Evolutionary conservation across 1,139 yeast species (phyloP).

Genomic region (Nematodospora anomalae): DNA sequence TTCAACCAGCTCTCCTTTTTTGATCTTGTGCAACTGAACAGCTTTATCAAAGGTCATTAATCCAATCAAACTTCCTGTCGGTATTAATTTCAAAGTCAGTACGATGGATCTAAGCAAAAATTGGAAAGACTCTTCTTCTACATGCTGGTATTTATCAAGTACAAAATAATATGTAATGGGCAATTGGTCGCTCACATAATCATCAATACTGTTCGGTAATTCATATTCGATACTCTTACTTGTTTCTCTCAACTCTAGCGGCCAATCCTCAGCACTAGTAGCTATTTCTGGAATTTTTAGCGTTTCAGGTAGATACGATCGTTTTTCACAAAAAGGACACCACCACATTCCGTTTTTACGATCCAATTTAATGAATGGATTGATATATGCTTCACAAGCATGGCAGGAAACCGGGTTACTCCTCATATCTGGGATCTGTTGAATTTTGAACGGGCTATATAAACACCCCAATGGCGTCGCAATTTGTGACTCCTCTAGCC

Average conservation of each 20-base stretch:
- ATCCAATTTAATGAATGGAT: conserved; percentile 33
- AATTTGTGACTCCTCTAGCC: conserved; percentile 34
- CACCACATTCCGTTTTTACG: conserved; percentile 37
- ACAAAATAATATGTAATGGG: conserved; percentile 24
- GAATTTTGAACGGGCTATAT: conserved; percentile 27
- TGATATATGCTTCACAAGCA: conserved; percentile 30
- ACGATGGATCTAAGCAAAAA: conserved; percentile 18
- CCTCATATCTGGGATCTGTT: conserved; percentile 4
- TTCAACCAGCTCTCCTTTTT: background rate
- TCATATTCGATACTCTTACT: conserved; percentile 29
- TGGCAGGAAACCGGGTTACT: conserved; percentile 24
- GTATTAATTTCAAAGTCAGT: conserved; percentile 21
- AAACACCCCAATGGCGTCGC: conserved; percentile 42
- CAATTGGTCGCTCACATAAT: conserved; percentile 5
- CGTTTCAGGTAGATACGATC: conserved; percentile 23
- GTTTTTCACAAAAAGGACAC: conserved; percentile 40
- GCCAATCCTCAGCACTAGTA: conserved; percentile 24
- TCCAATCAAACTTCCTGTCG: conserved; percentile 24
- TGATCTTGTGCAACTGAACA: conserved; percentile 26
- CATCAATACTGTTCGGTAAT: conserved; percentile 26
- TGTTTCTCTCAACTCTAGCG: conserved; percentile 26
- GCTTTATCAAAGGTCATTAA: conserved; percentile 31
- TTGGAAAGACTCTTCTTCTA: conserved; percentile 23
- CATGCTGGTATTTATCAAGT: conserved; percentile 33
- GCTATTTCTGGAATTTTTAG: conserved; percentile 20